Evolutionary conservation across 805 yeast genomes (phyloP), one percentile per base, ranked within the genome.

Genomic region (Candida xyloterini): DNA sequence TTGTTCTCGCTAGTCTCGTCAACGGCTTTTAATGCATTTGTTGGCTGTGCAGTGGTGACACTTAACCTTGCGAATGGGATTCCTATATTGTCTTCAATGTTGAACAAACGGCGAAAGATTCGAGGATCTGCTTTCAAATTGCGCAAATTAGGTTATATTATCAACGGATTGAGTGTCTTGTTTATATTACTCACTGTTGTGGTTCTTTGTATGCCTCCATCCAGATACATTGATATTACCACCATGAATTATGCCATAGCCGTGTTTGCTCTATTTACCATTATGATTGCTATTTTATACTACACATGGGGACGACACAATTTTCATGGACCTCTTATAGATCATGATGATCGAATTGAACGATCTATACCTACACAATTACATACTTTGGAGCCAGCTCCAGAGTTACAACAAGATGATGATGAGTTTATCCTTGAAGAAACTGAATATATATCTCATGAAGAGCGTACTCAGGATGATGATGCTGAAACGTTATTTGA

Each of bases 1-100:
- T 57, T 80, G 7, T 66, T 86, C 28, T 83, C 90, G 3, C 62
- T 86, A 30, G 60, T 85, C 1, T 83, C 91, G 0, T 67, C 79
- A 5, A 76, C 89, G 7, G 89, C 93, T 0, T 83, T 86, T 60
- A 82, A 82, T 59, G 89, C 95, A 3, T 85, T 86, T 59, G 78
- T 85, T 65, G 93, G 95, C 0, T 81, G 90, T 13, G 81, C 91
- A 8, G 93, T 87, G 2, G 72, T 85, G 15, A 74, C 88, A 3
- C 65, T 86, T 43, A 80, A 88, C 35, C 68, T 84, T 22, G 87
- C 93, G 2, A 82, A 87, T 45, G 79, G 88, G 3, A 77, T 86
- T 11, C 95, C 95, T 2, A 79, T 85, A 18, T 49, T 81, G 0
- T 68, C 80, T n/a, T 73, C 79, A 3, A 54, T 84, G 55, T 54